phyloP scores from a whole-genome alignment of 306 rosid species.

The Lathyrus aphaca region DNA sequence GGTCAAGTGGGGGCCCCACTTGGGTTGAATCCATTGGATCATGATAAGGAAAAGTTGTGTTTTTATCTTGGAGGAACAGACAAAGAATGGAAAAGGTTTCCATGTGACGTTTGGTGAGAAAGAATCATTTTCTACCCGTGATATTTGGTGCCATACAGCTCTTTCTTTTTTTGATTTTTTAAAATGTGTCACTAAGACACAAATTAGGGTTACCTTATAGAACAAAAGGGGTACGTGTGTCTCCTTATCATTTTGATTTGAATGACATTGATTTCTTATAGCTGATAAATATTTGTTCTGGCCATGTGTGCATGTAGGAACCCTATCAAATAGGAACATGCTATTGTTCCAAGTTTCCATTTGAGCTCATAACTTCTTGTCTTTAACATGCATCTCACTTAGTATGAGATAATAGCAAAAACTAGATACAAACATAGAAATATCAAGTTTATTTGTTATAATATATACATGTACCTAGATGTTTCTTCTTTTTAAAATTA shows the following conservation, averaged over 20 bases:
- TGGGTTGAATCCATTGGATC: constrained; percentile 51
- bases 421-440: no score
- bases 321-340: not conserved
- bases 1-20: constrained; percentile 39
- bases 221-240: constrained; percentile 21
- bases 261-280: not conserved
- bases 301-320: constrained; percentile 1
- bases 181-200: no score
- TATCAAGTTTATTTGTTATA: no score
- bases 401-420: not conserved
- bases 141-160: constrained; percentile 52
- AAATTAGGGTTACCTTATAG: constrained; percentile 28
- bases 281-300: constrained; percentile 7
- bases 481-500: constrained; percentile 1
- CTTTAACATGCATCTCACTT: not conserved
- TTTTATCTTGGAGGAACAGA: constrained; percentile 49
- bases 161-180: constrained; percentile 38
- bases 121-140: constrained; percentile 51
- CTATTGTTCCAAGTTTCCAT: not conserved
- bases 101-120: constrained; percentile 53
- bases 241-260: constrained; percentile 11
- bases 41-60: constrained; percentile 48
- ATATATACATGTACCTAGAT: no score
- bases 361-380: not conserved
- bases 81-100: constrained; percentile 50